Conservation (phyloP, 805 yeast species). For the Myxozyma vanderwaltii region DNA sequence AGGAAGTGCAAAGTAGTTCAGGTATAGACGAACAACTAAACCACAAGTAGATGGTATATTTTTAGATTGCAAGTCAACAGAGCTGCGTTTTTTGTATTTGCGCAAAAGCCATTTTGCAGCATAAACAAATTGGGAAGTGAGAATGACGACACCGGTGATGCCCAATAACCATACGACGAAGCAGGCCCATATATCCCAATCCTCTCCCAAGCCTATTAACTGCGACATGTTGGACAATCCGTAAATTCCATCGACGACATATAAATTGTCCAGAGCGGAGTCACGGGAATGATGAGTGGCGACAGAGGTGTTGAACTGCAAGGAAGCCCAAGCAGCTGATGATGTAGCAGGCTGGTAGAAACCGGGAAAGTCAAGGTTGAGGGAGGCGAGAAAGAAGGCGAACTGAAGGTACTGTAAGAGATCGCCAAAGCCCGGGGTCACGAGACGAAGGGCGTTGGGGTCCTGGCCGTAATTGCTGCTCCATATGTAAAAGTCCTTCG, state of each 20-base stretch:
- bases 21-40: slow-evolving; percentile 36
- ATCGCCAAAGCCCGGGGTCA: slow-evolving; percentile 55
- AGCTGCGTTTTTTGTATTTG: slow-evolving; percentile 20
- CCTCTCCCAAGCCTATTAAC: slow-evolving; percentile 33
- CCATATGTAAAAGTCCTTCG: slow-evolving; percentile 54
- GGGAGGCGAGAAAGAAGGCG: slow-evolving; percentile 57
- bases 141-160: slow-evolving; percentile 32
- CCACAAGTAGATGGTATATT: slow-evolving; percentile 38
- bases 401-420: slow-evolving; percentile 59
- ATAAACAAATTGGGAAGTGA: slow-evolving; percentile 26
- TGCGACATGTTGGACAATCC: slow-evolving; percentile 17
- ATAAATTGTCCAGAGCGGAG: slow-evolving; percentile 19
- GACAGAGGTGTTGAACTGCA: slow-evolving; percentile 43
- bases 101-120: slow-evolving; percentile 21
- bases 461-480: slow-evolving; percentile 62
- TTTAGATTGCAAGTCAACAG: slow-evolving; percentile 36
- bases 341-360: slow-evolving; percentile 59
- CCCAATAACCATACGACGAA: slow-evolving; percentile 41
- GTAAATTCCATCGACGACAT: slow-evolving; percentile 29
- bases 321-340: slow-evolving; percentile 56
- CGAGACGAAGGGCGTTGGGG: slow-evolving; percentile 54
- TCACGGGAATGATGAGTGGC: slow-evolving; percentile 19
- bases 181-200: slow-evolving; percentile 42
- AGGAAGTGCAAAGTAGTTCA: slow-evolving; percentile 39
- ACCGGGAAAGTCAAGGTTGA: slow-evolving; percentile 60